Evolutionary conservation across 176 grass and related monocot species (phyloP), one percentile per base, ranked within the genome.

Genomic region (Cenchrus purpureus): DNA sequence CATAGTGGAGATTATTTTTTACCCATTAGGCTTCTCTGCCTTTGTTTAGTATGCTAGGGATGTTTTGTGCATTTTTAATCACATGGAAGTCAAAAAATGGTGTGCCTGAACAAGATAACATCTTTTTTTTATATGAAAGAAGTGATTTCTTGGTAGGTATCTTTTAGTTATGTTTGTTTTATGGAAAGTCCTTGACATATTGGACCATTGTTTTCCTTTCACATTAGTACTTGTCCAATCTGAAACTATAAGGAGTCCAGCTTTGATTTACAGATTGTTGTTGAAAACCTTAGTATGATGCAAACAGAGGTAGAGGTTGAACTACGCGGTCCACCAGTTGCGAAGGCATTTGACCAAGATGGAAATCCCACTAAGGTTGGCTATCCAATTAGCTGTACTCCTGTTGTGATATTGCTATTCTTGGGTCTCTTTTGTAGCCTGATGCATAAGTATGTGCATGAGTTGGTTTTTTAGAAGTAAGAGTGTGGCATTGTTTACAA

Each of bases 321-420:
- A 91, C 10, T 98, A 76, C 93, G 95, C 8, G 95, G 95, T 32
- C 95, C 95, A 73, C 93, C 95, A 80, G 91, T 89, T 85, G 59
- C 91, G 28, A 98, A 95, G 77, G 93, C 95, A 87, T 98, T 98
- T 90, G 93, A 90, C 65, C 49, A 74, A 54, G 87, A 98, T 74
- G 95, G 95, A 77, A 98, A 90, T 11, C 93, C 91, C 81, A 95
- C 87, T 68, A 95, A 98, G 93, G 95, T 98, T 78, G 51, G 67
- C 74, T 69, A 91, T 89, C 45, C 22, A 37, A 57, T 86, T 25
- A 10, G 59, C 22, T 58, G 42, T 85, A 49, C 29, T 75, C 68
- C 79, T 56, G 28, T 71, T 86, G 53, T 85, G 54, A 28, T 68
- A 62, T 73, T 86, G 14, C 28, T 88, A 85, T 70, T 69, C 51